A percentile compares a stretch with the other conserved stretches of the same genome.
These are phyloP conservation scores for Talaromyces wortmannii DNA, from an alignment of 495 filamentous ascomycete genomes.

Conservation along the genomic window DNA sequence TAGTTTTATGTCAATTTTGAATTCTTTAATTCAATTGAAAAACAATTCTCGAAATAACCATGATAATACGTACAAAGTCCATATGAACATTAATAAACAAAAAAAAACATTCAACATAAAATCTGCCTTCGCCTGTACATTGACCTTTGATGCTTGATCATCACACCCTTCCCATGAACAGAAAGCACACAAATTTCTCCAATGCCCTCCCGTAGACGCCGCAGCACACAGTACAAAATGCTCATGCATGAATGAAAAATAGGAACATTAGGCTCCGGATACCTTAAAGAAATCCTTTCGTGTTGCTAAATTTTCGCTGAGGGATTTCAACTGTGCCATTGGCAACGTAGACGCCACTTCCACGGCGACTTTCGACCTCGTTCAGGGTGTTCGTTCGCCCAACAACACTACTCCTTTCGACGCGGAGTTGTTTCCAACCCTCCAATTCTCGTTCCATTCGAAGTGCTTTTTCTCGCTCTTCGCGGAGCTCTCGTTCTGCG, in stretches of 20 bases:
- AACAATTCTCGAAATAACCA: neutral
- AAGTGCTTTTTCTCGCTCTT: conserved; percentile 79
- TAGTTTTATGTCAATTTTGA: no score
- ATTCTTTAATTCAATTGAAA: no score
- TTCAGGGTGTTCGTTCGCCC: conserved; percentile 28
- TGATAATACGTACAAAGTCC: neutral
- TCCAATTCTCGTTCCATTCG: conserved; percentile 86
- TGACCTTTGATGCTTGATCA: neutral
- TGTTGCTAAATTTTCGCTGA: conserved; percentile 42
- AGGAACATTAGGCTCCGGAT: neutral
- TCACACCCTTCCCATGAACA: neutral
- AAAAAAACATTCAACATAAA: conserved; percentile 4
- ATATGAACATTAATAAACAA: conserved; percentile 10
- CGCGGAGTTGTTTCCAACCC: conserved; percentile 68
- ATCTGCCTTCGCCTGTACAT: conserved; percentile 1
- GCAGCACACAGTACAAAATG: conserved; percentile 13
- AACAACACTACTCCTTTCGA: conserved; percentile 47
- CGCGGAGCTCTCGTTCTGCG: conserved; percentile 81
- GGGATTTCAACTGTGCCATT: conserved; percentile 25
- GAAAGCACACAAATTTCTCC: conserved; percentile 10
- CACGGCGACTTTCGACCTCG: conserved; percentile 32
- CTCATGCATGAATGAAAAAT: conserved; percentile 7
- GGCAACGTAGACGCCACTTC: conserved; percentile 26
- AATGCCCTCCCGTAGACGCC: conserved; percentile 5
- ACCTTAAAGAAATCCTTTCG: conserved; percentile 43